These are phyloP conservation scores for Saccharomyces cerevisiae DNA, from an alignment of 805 yeast genomes.

Conservation along the genomic window DNA sequence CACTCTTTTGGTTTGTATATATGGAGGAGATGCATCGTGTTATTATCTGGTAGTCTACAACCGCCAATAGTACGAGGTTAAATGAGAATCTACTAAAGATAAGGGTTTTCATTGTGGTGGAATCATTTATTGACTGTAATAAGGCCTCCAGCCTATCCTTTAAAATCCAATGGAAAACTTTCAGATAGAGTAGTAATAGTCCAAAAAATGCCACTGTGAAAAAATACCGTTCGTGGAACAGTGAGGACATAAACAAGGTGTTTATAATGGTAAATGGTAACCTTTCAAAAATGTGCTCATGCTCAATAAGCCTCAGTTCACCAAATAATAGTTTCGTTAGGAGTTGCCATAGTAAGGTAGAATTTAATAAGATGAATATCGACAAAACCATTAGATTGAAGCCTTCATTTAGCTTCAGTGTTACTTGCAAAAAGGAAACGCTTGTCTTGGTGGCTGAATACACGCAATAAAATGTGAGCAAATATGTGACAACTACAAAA, in stretches of 20 bases:
- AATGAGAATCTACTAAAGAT: constrained; percentile 33
- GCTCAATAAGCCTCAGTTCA: constrained; percentile 61
- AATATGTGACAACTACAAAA: constrained; percentile 13
- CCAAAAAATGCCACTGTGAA: constrained; percentile 37
- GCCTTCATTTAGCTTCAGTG: constrained; percentile 45
- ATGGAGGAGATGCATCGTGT: constrained; percentile 42
- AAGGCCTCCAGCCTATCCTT: constrained; percentile 39
- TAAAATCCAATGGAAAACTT: constrained; percentile 71
- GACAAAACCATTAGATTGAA: constrained; percentile 35
- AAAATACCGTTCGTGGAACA: constrained; percentile 42
- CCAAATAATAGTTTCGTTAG: constrained; percentile 60
- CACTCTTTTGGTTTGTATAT: constrained; percentile 31
- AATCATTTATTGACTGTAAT: constrained; percentile 36
- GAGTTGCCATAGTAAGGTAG: constrained; percentile 37
- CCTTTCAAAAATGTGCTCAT: constrained; percentile 63
- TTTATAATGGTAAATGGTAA: constrained; percentile 58
- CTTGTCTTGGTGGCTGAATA: constrained; percentile 20
- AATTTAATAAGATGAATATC: constrained; percentile 38
- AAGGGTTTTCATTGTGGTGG: constrained; percentile 26
- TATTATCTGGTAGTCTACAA: constrained; percentile 46
- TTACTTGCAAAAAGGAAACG: constrained; percentile 34
- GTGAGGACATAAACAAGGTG: constrained; percentile 48
- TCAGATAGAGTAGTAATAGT: constrained; percentile 40
- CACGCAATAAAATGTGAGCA: constrained; percentile 14
- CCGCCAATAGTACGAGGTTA: constrained; percentile 38